Evolutionary conservation across 805 yeast genomes (phyloP), one percentile per base, ranked within the genome.

Genomic region (Cyberlindnera japonica): DNA sequence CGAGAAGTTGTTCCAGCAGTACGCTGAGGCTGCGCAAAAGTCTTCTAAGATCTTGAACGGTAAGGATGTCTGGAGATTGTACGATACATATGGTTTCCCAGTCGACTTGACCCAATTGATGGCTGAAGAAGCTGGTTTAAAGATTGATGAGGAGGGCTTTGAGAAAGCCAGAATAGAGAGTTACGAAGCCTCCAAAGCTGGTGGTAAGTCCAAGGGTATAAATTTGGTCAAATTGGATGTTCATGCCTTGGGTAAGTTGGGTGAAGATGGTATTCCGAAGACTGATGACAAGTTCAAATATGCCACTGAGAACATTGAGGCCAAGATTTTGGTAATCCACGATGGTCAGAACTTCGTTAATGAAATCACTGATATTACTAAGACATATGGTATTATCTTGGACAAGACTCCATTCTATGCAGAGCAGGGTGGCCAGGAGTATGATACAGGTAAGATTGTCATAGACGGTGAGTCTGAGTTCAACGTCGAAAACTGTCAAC

Each of bases 381-480:
- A 67, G 50, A 88, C 85, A 61, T 67, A 74, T 51, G 99, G 99
- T 62, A 65, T 93, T 38, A 62, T 93, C 36, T 72, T 93, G 44
- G 95, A 93, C 62, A 83, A 79, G 63, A 87, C 98, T 19, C 93
- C 95, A 63, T 88, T 93, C 67, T 93, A 93, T 60, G 98, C 99
- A 37, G 99, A 93, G 70, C 95, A 87, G 67, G 99, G 99, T 79
- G 99, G 99, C 59, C 99, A 93, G 73, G 97, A 89, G 65, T 83
- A 75, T 59, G 99, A 93, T 63, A 84, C 95, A 31, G 99, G 99
- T 67, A 83, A 78, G 64, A 74, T 93, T 50, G 90, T 88, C 37
- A 79, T 88, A 56, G 97, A 90, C 59, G 96, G 95, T 33, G 67
- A 67, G 52, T 72, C 90, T 41, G 96, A 91, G 63, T 91, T 93